Evolutionary conservation across 768 basidiomycete genomes (phyloP), one percentile per base, ranked within the genome.

Genomic region (Tylopilus plumbeoviolaceoides): DNA sequence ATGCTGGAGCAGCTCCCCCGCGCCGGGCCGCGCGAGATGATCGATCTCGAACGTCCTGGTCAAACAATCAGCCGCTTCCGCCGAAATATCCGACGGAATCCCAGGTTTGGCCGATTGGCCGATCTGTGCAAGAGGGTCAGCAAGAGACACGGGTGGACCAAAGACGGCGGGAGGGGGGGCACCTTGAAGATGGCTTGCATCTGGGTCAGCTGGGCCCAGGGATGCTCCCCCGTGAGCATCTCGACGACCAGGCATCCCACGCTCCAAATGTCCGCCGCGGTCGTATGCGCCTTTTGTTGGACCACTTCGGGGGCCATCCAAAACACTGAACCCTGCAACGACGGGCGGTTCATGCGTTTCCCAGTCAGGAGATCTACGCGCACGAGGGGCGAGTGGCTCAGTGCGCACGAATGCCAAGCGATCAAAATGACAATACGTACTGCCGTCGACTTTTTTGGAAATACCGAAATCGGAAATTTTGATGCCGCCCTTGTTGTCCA

Each of bases 261-360:
- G 28, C 28, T 91, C 95, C 95, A 98, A 50, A 97, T 95, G 67
- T 97, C 95, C 7, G 94, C 93, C 64, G 95, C 95, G 55, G 77
- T 79, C 10, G 93, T 95, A 65, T 97, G 91, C 0, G 85, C 82
- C 23, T 86, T 93, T 73, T 99, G 97, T 65, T 95, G 95, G 54
- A 98, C 97, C 18, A 98, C 93, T 70, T 98, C 95, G 0, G 95
- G 95, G 0, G 95, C 95, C 95, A 98, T 98, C 95, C 95, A 98
- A 72, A 97, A 98, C 11, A 98, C 95, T 1, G 94, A 97, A 2
- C 97, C 97, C 69, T 98, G 97, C 6, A 98, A 73, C 1, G 97
- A 98, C 5, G 93, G 91, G 7, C 97, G 79, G 66, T 98, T 87
- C 41, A 85, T 79, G 21, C 87, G 84, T 51, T 87, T 84, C 11